Evolutionary conservation across 805 yeast genomes (phyloP), one percentile per base, ranked within the genome.

Genomic region (Metschnikowia reukaufii): DNA sequence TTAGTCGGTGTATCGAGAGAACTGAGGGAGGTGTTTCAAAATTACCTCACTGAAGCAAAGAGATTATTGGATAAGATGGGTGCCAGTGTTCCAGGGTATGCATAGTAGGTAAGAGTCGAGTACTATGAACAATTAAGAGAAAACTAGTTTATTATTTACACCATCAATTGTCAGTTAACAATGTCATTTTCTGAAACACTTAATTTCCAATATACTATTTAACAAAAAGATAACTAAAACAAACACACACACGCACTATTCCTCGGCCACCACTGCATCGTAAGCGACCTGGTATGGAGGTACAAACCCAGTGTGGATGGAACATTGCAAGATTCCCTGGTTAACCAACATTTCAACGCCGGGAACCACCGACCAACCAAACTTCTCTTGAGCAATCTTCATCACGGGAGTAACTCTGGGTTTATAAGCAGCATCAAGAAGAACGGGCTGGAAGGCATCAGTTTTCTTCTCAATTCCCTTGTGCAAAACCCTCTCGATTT

Each of bases 361-460:
- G 7, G 91, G 86, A 54, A 92, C 77, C n/a, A 84, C 84, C n/a
- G 73, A 74, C 96, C 96, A 89, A 6, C 78, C 76, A 51, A 66
- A 77, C 56, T 78, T 72, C 25, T 76, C 79, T 23, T 63, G 62
- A 6, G 97, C 96, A 19, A 86, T 62, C 57, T 73, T 72, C 97
- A 94, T 91, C 34, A 92, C 72, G 17, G 95, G 94, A 0, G 99
- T 92, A 15, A 83, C 76, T 21, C 80, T 70, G 15, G 98, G 98
- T 65, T 89, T 91, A 73, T 94, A 94, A 18, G 97, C 96, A 40
- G 98, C 97, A 55, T 94, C 99, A 43, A 94, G 70, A 21, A 92
- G 72, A 10, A 79, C 73, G 13, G 86, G 83, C 2, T 63, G 61
- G 45, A 76, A 74, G 0, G 70, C 74, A n/a, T 63, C 59, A 17